Evolutionary conservation across 768 basidiomycete genomes (phyloP).

Genomic region (Dentipellis fragilis): DNA sequence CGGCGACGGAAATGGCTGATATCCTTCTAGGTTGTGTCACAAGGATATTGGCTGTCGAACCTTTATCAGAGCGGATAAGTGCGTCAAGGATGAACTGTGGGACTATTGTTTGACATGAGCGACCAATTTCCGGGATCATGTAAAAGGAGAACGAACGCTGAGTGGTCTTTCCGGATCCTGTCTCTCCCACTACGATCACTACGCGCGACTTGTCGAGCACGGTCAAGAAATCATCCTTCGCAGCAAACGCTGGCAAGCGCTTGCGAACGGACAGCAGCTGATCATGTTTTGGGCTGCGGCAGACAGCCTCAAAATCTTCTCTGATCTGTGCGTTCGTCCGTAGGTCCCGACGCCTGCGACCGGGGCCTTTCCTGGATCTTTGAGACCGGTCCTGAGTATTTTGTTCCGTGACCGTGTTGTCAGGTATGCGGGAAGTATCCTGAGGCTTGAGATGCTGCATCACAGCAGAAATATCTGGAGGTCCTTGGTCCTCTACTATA

Average conservation of each 20-base stretch:
- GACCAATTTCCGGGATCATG: background rate
- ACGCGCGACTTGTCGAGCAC: slow-evolving; percentile 50
- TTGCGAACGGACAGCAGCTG: slow-evolving; percentile 45
- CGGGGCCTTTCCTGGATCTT: slow-evolving; percentile 12
- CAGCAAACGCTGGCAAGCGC: slow-evolving; percentile 69
- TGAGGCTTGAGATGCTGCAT: slow-evolving; percentile 47
- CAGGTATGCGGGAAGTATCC: background rate
- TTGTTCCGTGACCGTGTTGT: slow-evolving; percentile 5
- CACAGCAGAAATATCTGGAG: slow-evolving; percentile 66
- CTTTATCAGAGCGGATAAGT: slow-evolving; percentile 50
- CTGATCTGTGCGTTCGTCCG: slow-evolving; percentile 41
- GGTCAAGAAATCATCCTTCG: slow-evolving; percentile 51
- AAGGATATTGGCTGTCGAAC: slow-evolving; percentile 64
- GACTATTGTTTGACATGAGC: slow-evolving; percentile 29
- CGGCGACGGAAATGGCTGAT: slow-evolving; percentile 81
- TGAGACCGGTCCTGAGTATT: slow-evolving; percentile 1
- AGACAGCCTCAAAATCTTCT: slow-evolving; percentile 39
- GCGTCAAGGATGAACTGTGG: slow-evolving; percentile 88
- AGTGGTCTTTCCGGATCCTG: slow-evolving; percentile 89
- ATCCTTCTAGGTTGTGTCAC: slow-evolving; percentile 87
- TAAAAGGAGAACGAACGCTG: slow-evolving; percentile 39
- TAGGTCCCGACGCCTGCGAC: slow-evolving; percentile 25
- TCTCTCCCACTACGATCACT: slow-evolving; percentile 85
- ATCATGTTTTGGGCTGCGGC: slow-evolving; percentile 37
- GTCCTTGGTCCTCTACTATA: slow-evolving; percentile 52